These are phyloP conservation scores for Jacaranda mimosifolia DNA, from an alignment of 257 asterid genomes.

Conservation along the genomic window DNA sequence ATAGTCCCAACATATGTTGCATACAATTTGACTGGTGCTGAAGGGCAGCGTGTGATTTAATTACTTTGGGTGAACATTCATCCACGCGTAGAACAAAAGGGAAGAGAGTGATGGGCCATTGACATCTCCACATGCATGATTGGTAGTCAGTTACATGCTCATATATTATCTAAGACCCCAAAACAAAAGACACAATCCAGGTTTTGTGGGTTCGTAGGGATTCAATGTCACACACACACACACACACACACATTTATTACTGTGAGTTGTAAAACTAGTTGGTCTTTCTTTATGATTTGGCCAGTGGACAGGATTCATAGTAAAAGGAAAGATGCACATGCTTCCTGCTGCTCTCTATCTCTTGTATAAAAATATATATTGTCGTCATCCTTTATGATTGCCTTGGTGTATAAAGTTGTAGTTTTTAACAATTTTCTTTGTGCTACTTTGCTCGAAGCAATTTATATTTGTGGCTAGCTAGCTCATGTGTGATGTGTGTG, in stretches of 20 bases:
- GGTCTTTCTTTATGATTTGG: constrained; percentile 31
- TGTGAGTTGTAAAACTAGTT: constrained; percentile 19
- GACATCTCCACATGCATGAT: constrained; percentile 44
- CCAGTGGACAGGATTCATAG: constrained; percentile 8
- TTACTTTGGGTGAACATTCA: neutral
- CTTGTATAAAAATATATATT: neutral
- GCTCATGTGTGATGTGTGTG: neutral
- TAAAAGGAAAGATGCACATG: constrained; percentile 38
- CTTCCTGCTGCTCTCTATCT: constrained; percentile 37
- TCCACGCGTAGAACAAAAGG: constrained; percentile 10
- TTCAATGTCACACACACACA: neutral
- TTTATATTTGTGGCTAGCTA: neutral
- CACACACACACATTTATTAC: neutral
- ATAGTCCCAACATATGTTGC: constrained; percentile 2
- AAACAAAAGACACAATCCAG: constrained; percentile 41
- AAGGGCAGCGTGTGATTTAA: constrained; percentile 10
- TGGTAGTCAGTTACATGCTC: constrained; percentile 23
- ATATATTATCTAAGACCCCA: constrained; percentile 1
- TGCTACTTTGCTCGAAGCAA: neutral
- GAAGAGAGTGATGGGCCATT: neutral
- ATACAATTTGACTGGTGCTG: constrained; percentile 15
- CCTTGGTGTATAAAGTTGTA: constrained; percentile 26
- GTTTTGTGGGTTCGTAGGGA: constrained; percentile 44
- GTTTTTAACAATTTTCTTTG: neutral
- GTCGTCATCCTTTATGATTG: constrained; percentile 30